Conservation (phyloP, 2,329 filamentous ascomycete species). For the Colletotrichum musicola region DNA sequence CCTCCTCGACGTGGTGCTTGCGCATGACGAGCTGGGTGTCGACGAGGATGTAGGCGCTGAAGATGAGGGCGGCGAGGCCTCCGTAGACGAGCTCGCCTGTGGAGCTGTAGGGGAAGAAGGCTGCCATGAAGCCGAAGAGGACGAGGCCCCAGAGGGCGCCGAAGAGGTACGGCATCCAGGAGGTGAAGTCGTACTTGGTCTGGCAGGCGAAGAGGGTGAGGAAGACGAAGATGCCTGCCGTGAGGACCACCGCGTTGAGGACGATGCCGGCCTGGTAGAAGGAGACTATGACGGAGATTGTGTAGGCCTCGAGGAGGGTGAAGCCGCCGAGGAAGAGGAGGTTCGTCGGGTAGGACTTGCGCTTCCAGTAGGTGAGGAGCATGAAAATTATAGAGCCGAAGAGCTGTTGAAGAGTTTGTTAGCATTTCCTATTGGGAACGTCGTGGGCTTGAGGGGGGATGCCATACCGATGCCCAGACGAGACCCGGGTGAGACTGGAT, state of each 20-base stretch:
- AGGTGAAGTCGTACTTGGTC: conserved; percentile 97
- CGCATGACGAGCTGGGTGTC: conserved; percentile 97
- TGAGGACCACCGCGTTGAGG: conserved; percentile 89
- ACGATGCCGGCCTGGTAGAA: conserved; percentile 90
- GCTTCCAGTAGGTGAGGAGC: conserved; percentile 93
- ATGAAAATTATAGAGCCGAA: conserved; percentile 87
- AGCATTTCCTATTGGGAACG: conserved; percentile 7
- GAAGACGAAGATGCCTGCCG: conserved; percentile 83
- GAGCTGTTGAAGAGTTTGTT: conserved; percentile 59
- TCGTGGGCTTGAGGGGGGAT: not conserved
- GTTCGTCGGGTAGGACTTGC: conserved; percentile 95
- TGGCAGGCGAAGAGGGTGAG: conserved; percentile 93
- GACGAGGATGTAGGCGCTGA: conserved; percentile 94
- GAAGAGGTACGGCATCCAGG: conserved; percentile 96
- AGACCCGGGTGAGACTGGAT: conserved; percentile 87
- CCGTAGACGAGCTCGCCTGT: conserved; percentile 90
- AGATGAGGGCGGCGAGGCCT: conserved; percentile 84
- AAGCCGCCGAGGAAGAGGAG: conserved; percentile 92
- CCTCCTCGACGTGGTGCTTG: conserved; percentile 97
- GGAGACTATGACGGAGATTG: conserved; percentile 90
- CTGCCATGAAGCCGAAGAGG: conserved; percentile 91
- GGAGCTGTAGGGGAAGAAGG: conserved; percentile 87
- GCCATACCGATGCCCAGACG: conserved; percentile 82
- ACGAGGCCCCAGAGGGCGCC: conserved; percentile 90
- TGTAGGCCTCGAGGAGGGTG: conserved; percentile 93